Conservation (phyloP, 148 eudicot genomes). For the Nyssa sinensis region DNA sequence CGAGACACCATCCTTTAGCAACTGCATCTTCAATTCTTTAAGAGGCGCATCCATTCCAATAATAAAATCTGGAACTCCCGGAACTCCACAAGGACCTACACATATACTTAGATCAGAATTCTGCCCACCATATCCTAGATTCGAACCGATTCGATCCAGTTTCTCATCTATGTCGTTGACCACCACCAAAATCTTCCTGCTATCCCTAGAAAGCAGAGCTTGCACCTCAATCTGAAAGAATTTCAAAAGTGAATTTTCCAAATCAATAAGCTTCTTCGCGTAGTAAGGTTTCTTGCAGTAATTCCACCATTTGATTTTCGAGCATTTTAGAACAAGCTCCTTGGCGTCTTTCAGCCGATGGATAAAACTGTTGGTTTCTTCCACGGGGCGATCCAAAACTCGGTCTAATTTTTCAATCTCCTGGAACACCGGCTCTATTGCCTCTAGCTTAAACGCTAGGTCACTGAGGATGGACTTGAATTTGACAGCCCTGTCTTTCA, state of each 20-base stretch:
- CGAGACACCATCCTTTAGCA: too few species aligned
- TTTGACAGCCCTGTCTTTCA: background rate
- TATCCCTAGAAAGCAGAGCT: background rate
- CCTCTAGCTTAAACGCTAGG: background rate
- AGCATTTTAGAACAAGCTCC: conserved; percentile 16
- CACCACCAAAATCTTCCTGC: background rate
- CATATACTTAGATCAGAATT: too few species aligned
- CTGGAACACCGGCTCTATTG: background rate
- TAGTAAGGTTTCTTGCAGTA: conserved; percentile 1
- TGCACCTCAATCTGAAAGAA: conserved; percentile 11
- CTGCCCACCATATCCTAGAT: too few species aligned
- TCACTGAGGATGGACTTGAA: conserved; percentile 3
- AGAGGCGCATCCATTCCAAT: conserved; percentile 20
- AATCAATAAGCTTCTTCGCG: conserved; percentile 12
- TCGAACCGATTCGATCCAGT: background rate
- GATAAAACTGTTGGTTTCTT: conserved; percentile 1
- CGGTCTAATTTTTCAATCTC: conserved; percentile 9
- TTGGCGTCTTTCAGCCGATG: conserved; percentile 8
- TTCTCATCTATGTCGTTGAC: background rate
- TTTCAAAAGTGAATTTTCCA: background rate
- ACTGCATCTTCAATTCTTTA: background rate
- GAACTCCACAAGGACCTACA: conserved; percentile 9
- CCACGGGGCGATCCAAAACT: conserved; percentile 11
- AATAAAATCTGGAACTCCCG: background rate
- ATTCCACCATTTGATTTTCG: conserved; percentile 15